phyloP scores from a whole-genome alignment of 73 alveolate genomes.

The Tetrahymena elliotti region DNA sequence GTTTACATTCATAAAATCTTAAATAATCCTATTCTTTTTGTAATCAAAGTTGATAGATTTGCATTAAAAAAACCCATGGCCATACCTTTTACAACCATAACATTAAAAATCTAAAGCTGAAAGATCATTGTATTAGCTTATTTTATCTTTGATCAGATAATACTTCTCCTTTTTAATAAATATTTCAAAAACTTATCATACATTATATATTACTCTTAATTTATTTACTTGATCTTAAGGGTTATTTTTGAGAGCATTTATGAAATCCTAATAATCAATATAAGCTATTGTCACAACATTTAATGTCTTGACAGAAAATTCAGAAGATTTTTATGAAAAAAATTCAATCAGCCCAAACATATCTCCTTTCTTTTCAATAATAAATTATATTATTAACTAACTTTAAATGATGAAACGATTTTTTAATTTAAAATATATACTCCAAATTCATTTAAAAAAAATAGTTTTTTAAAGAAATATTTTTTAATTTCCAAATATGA shows the following conservation, averaged over 20 bases:
- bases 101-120: slow-evolving; percentile 19
- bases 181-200: background rate
- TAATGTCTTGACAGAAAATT: slow-evolving; percentile 62
- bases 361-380: slow-evolving; percentile 35
- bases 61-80: slow-evolving; percentile 11
- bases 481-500: too few relatives aligned
- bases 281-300: slow-evolving; percentile 66
- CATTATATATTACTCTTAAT: background rate
- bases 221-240: background rate
- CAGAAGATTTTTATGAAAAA: slow-evolving; percentile 64
- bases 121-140: background rate
- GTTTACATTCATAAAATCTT: background rate
- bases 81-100: slow-evolving; percentile 9
- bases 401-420: too few relatives aligned
- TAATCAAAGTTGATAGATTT: background rate
- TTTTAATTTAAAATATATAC: too few relatives aligned
- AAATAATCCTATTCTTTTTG: background rate
- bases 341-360: slow-evolving; percentile 81
- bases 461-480: too few relatives aligned
- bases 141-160: slow-evolving; percentile 11
- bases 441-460: too few relatives aligned
- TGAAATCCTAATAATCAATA: slow-evolving; percentile 47
- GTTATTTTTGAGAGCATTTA: background rate
- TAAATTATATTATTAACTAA: slow-evolving; percentile 10
- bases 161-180: background rate